These are phyloP conservation scores for Lyophyllum shimeji DNA, from an alignment of 768 basidiomycete genomes.

Conservation along the genomic window DNA sequence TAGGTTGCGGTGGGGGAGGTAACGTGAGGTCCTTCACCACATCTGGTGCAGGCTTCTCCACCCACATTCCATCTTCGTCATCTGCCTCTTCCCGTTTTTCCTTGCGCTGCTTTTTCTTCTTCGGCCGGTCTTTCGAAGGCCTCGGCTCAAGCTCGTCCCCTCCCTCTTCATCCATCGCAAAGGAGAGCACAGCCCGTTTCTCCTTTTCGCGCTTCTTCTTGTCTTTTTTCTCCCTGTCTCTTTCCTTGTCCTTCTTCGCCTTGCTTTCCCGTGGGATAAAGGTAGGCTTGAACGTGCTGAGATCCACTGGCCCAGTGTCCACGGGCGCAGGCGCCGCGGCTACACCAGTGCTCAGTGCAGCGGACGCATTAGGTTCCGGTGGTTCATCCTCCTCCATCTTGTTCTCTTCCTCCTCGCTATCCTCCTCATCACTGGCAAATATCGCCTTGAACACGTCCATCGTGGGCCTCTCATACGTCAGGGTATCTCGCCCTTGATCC, in stretches of 20 bases:
- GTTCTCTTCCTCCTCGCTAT: slow-evolving; percentile 68
- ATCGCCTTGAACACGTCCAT: slow-evolving; percentile 98
- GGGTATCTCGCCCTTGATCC: slow-evolving; percentile 79
- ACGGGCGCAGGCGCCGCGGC: slow-evolving; percentile 12
- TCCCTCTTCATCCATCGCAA: slow-evolving; percentile 71
- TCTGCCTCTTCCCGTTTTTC: slow-evolving; percentile 25
- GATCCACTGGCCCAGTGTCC: slow-evolving; percentile 39
- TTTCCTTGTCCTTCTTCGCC: slow-evolving; percentile 38
- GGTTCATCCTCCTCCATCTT: slow-evolving; percentile 24
- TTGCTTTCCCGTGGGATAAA: slow-evolving; percentile 72
- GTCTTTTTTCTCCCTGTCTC: slow-evolving; percentile 45
- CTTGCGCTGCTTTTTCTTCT: slow-evolving; percentile 47
- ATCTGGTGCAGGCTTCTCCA: slow-evolving; percentile 60
- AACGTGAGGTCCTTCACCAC: slow-evolving; percentile 37
- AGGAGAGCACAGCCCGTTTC: slow-evolving; percentile 56
- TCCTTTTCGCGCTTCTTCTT: slow-evolving; percentile 47
- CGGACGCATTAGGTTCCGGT: slow-evolving; percentile 7
- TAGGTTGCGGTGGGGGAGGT: slow-evolving; percentile 9
- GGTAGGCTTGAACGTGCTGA: slow-evolving; percentile 82
- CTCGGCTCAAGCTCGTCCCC: slow-evolving; percentile 33
- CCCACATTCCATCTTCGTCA: slow-evolving; percentile 65
- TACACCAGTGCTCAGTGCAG: slow-evolving; percentile 14
- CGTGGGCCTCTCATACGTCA: slow-evolving; percentile 84
- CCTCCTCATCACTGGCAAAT: slow-evolving; percentile 93
- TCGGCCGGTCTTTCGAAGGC: slow-evolving; percentile 38